Evolutionary conservation across 2,329 filamentous ascomycete species (phyloP).

Genomic region (Ceratocystis variospora): DNA sequence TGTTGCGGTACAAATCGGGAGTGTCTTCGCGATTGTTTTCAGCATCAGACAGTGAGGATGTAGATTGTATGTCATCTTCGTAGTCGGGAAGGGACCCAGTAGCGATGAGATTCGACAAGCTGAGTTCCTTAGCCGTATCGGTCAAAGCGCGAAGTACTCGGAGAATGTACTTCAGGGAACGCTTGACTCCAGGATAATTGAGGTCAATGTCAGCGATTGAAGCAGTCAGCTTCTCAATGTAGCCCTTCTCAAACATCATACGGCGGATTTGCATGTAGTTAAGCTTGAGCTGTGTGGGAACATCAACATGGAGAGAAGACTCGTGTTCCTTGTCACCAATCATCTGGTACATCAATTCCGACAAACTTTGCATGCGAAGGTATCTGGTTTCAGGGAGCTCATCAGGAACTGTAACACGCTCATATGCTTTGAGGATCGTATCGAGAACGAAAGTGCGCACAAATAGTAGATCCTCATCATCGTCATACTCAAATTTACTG

Average conservation of each 20-base stretch:
- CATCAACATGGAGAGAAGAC: slow-evolving; percentile 29
- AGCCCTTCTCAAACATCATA: slow-evolving; percentile 98
- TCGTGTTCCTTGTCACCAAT: slow-evolving; percentile 60
- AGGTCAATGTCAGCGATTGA: slow-evolving; percentile 93
- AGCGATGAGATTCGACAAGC: slow-evolving; percentile 63
- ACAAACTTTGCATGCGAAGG: slow-evolving; percentile 69
- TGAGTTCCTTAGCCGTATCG: slow-evolving; percentile 72
- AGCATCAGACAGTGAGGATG: slow-evolving; percentile 77
- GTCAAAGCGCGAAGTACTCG: slow-evolving; percentile 79
- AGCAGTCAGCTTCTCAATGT: slow-evolving; percentile 71
- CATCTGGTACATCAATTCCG: slow-evolving; percentile 87
- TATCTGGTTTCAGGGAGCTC: slow-evolving; percentile 79
- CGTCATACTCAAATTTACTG: slow-evolving; percentile 52
- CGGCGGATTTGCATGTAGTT: slow-evolving; percentile 57
- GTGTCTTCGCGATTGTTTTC: slow-evolving; percentile 87
- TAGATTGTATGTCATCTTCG: slow-evolving; percentile 73
- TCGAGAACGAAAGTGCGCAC: slow-evolving; percentile 92
- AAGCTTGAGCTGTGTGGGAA: slow-evolving; percentile 30
- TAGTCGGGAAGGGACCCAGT: slow-evolving; percentile 48
- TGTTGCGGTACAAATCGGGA: slow-evolving; percentile 92
- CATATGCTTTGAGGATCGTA: slow-evolving; percentile 81
- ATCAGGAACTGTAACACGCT: slow-evolving; percentile 64
- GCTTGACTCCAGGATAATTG: slow-evolving; percentile 83
- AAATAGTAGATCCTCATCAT: slow-evolving; percentile 73
- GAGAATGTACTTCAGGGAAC: slow-evolving; percentile 91